These are phyloP conservation scores for Elaeis guineensis DNA, from an alignment of 176 grass and related monocot species.

Conservation along the genomic window DNA sequence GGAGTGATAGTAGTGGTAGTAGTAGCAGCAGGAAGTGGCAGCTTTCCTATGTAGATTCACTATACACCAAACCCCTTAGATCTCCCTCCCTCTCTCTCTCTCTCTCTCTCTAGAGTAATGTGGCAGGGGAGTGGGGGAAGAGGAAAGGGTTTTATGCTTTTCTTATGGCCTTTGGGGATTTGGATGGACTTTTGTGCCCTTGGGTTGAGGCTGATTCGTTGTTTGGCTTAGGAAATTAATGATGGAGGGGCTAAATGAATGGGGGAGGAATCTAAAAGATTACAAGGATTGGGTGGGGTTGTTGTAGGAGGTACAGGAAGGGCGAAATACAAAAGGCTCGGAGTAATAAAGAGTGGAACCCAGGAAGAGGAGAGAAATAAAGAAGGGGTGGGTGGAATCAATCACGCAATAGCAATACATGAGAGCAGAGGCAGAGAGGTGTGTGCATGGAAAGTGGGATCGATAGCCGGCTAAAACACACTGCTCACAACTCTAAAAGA, in stretches of 20 bases:
- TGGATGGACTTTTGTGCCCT: slow-evolving; percentile 2
- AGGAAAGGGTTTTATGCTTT: slow-evolving; percentile 17
- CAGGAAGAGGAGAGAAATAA: not conserved
- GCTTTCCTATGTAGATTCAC: slow-evolving; percentile 48
- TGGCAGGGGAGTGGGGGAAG: slow-evolving; percentile 20
- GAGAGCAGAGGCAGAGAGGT: too few species aligned
- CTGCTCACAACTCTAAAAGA: slow-evolving; percentile 1
- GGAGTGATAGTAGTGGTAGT: slow-evolving; percentile 31
- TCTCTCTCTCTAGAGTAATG: not conserved
- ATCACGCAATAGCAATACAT: too few species aligned
- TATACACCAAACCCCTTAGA: slow-evolving; percentile 26
- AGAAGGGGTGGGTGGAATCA: not conserved
- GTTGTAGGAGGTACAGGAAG: slow-evolving; percentile 16
- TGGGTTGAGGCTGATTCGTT: slow-evolving; percentile 11
- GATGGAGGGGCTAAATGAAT: slow-evolving; percentile 30
- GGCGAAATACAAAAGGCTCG: not conserved
- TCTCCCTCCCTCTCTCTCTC: slow-evolving; percentile 11
- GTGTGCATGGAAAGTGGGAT: slow-evolving; percentile 11
- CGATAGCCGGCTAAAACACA: not conserved
- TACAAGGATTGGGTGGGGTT: slow-evolving; percentile 47
- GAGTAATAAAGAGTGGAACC: not conserved
- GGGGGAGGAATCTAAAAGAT: slow-evolving; percentile 87
- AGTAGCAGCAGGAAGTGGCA: slow-evolving; percentile 40
- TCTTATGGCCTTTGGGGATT: slow-evolving; percentile 7
- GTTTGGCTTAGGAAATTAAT: slow-evolving; percentile 25